A percentile compares a stretch with the other conserved stretches of the same genome.
phyloP scores from a whole-genome alignment of 805 yeast species.

The Hanseniaspora mollemarum region DNA sequence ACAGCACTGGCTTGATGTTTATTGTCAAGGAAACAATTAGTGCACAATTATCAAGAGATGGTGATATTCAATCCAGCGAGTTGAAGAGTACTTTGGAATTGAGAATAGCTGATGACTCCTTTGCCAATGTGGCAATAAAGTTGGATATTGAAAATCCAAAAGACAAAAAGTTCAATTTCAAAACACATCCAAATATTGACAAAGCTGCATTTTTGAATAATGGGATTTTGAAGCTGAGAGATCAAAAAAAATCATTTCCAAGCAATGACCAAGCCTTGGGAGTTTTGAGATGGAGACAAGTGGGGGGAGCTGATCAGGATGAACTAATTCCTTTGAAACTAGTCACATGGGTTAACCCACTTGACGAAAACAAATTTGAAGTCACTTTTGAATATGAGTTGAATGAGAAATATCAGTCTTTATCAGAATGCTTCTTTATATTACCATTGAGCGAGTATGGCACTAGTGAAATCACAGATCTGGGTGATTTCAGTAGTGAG shows the following conservation, averaged over 20 bases:
- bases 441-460: constrained; percentile 44
- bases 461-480: constrained; percentile 42
- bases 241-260: constrained; percentile 72
- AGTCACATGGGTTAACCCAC: constrained; percentile 65
- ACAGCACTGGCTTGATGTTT: constrained; percentile 69
- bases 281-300: constrained; percentile 83
- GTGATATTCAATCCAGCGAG: constrained; percentile 57
- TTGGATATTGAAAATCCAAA: constrained; percentile 36
- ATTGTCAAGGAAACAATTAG: constrained; percentile 64
- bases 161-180: constrained; percentile 49
- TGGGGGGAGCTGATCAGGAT: constrained; percentile 49
- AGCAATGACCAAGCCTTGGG: constrained; percentile 82
- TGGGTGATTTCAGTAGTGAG: constrained; percentile 38
- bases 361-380: constrained; percentile 22
- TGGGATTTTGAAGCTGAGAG: constrained; percentile 60
- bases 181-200: constrained; percentile 95
- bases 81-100: constrained; percentile 84
- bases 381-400: constrained; percentile 86
- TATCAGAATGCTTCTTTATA: constrained; percentile 41
- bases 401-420: constrained; percentile 36
- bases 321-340: constrained; percentile 52
- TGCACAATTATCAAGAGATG: constrained; percentile 76
- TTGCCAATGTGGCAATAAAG: constrained; percentile 54
- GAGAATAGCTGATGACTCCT: constrained; percentile 65
- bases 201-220: constrained; percentile 50